Conservation (phyloP, 2,329 filamentous ascomycete genomes). For the Botryotinia globosa region DNA sequence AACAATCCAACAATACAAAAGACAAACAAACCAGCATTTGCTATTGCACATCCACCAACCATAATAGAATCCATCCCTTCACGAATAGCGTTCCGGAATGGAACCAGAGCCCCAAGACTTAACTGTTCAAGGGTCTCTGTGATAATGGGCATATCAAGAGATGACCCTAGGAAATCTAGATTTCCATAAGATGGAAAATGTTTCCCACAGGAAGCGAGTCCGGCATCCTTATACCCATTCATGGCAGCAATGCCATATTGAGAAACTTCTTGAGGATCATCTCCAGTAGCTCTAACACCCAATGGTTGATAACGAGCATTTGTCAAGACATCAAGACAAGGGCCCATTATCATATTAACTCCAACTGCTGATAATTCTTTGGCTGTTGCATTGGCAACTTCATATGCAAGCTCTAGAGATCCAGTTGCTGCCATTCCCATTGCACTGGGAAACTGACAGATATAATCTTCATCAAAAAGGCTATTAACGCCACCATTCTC, state of each 20-base stretch:
- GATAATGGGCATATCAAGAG: constrained; percentile 89
- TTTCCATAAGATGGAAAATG: constrained; percentile 97
- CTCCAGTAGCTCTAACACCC: constrained; percentile 83
- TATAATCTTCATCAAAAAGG: constrained; percentile 91
- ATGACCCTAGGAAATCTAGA: constrained; percentile 87
- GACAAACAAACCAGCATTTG: constrained; percentile 51
- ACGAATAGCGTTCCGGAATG: constrained; percentile 85
- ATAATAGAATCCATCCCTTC: constrained; percentile 92
- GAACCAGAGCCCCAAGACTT: constrained; percentile 85
- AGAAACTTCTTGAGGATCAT: constrained; percentile 93
- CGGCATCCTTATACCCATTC: constrained; percentile 89
- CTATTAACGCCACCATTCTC: constrained; percentile 98
- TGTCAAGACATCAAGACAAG: constrained; percentile 88
- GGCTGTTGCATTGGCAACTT: constrained; percentile 88
- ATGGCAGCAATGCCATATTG: constrained; percentile 88
- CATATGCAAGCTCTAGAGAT: constrained; percentile 78
- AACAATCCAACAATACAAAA: neutral
- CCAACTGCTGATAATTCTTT: constrained; percentile 90
- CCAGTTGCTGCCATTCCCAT: constrained; percentile 97
- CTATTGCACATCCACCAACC: constrained; percentile 90
- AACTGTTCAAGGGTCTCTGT: constrained; percentile 91
- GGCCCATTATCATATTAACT: constrained; percentile 92
- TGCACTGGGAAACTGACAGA: constrained; percentile 92
- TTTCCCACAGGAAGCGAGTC: constrained; percentile 86
- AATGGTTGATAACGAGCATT: constrained; percentile 89